Base-by-base conservation (phyloP, 148 eudicot genomes). In the Chenopodium berlandieri region DNA sequence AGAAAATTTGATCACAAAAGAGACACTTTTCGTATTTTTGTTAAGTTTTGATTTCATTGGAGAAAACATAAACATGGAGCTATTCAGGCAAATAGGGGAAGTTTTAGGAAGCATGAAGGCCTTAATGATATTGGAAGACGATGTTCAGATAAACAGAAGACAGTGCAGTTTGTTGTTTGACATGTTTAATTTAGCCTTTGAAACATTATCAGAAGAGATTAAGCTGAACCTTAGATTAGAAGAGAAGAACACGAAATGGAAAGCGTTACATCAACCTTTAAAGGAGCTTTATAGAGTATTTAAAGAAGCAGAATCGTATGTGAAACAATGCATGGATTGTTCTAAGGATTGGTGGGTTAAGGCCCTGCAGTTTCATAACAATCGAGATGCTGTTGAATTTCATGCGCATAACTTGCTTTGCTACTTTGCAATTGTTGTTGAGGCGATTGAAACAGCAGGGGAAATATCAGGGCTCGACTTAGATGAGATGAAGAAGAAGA, bases 51-150 rank as follows among this genome's bases (percentile, higher is more conserved):
- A 54, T 65, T 52, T 50, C 50, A 1, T 44, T 62, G 32, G 60
- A 34, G 46, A n/a, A 20, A 10, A 78, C 52, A 91, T 92, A 34
- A 3, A 34, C 68, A 91, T 92, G 95, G 95, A 92, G 79, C 95
- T 90, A 34, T 85, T 90, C 77, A 83, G 90, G 83, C 93, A 88
- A n/a, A 86, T 92, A 19, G 95, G 95, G 79, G 91, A 89, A 86
- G 90, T 84, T 60, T 31, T 90, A 66, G 95, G 95, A 54, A 85
- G 95, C 82, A 71, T 92, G 74, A 88, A 89, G 73, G 92, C 95
- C 8, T 77, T 90, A 27, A 89, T 88, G 82, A 86, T 88, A n/a
- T 84, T 92, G 50, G 87, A 85, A 76, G 82, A 88, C 34, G 87
- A 89, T 8, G 82, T 71, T 78, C 83, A 84, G 72, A 86, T 90